Evolutionary conservation across 2,329 filamentous ascomycete genomes (phyloP), one percentile per base, ranked within the genome.

Genomic region (Aureobasidium sp.): DNA sequence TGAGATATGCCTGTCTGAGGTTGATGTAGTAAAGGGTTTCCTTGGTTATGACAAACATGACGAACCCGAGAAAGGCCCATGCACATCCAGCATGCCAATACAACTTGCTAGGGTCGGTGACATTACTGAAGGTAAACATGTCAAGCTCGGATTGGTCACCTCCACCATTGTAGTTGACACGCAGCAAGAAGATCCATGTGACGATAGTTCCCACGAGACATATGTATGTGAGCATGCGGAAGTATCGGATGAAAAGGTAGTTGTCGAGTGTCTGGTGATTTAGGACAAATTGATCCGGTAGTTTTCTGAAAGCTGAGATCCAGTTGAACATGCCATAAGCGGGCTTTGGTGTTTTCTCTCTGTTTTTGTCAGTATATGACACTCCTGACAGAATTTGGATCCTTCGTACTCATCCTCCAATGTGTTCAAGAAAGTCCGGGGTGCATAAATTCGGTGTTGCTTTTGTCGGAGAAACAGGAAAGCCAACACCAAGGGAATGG

Each of bases 281-380:
- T 25, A 75, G 66, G 32, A 75, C 69, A 56, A 68, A 71, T 37
- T 68, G 65, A 58, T 75, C 73, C 42, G 65, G 62, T 38, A 71
- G 70, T 63, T 56, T 56, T 34, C 61, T 63, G 56, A 71, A 70
- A 50, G 70, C 66, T 7, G 64, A 67, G 47, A 77, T 70, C 77
- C 78, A 81, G 58, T 77, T 76, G 44, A 80, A 64, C 55, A 77
- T 67, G 37, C 76, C 73, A 11, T 53, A 54, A 21, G 66, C 65
- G 16, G 63, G 68, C 4, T 74, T 66, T 17, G 77, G 77, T 42
- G 71, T 78, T 58, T 70, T 70, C 56, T 78, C 70, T 62, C 69
- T 71, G 38, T 14, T 41, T 12, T 19, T 24, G 24, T 47, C 25
- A 54, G 35, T 6, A 29, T 56, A 1, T 11, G 16, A 11, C 22